phyloP scores from a whole-genome alignment of 1,284 basidiomycete genomes.

The Ustilago trichophora region DNA sequence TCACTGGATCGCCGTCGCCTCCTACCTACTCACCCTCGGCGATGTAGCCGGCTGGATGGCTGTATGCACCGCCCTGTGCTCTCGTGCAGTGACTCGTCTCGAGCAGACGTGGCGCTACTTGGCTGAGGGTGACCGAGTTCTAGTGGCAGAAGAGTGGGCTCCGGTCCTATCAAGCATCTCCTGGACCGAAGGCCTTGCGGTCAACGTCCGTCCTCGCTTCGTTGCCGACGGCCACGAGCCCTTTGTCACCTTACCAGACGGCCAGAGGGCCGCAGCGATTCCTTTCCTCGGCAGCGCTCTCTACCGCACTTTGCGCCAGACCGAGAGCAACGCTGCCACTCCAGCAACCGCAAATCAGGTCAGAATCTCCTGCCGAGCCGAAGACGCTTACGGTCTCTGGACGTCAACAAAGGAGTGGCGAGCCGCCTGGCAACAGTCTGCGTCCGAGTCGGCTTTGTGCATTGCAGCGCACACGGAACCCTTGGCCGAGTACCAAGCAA shows the following conservation, averaged over 20 bases:
- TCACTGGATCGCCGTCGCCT: constrained; percentile 64
- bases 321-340: neutral
- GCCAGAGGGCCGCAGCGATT: constrained; percentile 16
- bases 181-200: constrained; percentile 55
- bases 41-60: constrained; percentile 63
- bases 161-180: constrained; percentile 53
- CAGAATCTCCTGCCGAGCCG: constrained; percentile 9
- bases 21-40: constrained; percentile 43
- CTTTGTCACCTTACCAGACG: constrained; percentile 12
- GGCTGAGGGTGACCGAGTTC: constrained; percentile 47
- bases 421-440: constrained; percentile 14
- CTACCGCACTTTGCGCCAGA: constrained; percentile 16
- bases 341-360: neutral
- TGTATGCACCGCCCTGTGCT: constrained; percentile 59
- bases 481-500: constrained; percentile 47
- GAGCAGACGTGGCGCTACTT: constrained; percentile 60
- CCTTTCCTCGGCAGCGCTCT: constrained; percentile 53
- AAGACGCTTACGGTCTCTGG: constrained; percentile 18
- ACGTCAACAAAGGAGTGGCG: constrained; percentile 20
- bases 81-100: constrained; percentile 58
- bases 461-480: constrained; percentile 25
- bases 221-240: constrained; percentile 15
- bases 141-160: constrained; percentile 56
- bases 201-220: constrained; percentile 33
- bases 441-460: constrained; percentile 1